Percentiles rank a stretch among this genome's conserved stretches.
Evolutionary conservation across 352 stramenopile species (phyloP).

Genomic region (Phytophthora pinifolia): DNA sequence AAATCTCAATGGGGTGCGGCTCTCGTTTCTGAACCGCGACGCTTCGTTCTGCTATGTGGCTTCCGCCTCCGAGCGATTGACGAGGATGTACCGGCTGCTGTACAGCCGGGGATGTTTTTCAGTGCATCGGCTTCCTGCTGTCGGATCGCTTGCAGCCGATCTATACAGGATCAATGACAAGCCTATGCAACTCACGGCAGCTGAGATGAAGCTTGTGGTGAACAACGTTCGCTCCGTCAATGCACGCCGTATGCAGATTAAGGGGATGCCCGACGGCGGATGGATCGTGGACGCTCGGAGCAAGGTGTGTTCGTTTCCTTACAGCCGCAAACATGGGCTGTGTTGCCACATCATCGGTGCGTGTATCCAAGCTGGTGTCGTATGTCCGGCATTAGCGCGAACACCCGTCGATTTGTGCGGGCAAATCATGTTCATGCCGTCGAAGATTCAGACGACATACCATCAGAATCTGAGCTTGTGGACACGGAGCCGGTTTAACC

Average conservation of each 20-base stretch:
- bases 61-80: conserved; percentile 2
- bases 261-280: background rate
- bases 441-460: too few relatives aligned
- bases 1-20: background rate
- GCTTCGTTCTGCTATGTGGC: background rate
- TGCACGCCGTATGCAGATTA: background rate
- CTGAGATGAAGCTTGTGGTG: conserved; percentile 6
- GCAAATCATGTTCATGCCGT: too few relatives aligned
- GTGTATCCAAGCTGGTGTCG: background rate
- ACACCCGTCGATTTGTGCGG: too few relatives aligned
- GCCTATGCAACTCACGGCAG: background rate
- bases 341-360: background rate
- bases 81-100: conserved; percentile 2
- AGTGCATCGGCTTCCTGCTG: background rate
- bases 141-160: conserved; percentile 2
- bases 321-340: background rate
- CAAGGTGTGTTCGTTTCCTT: conserved; percentile 2
- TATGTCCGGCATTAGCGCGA: too few relatives aligned
- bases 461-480: too few relatives aligned
- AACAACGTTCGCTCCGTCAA: conserved; percentile 4
- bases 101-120: conserved; percentile 1
- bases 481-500: too few relatives aligned
- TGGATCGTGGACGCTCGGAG: conserved; percentile 10
- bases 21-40: conserved; percentile 6
- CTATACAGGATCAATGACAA: conserved; percentile 5